A percentile compares a stretch with the other conserved stretches of the same genome.
Evolutionary conservation across 1,284 basidiomycete genomes (phyloP).

Genomic region (Wallemia hederae): DNA sequence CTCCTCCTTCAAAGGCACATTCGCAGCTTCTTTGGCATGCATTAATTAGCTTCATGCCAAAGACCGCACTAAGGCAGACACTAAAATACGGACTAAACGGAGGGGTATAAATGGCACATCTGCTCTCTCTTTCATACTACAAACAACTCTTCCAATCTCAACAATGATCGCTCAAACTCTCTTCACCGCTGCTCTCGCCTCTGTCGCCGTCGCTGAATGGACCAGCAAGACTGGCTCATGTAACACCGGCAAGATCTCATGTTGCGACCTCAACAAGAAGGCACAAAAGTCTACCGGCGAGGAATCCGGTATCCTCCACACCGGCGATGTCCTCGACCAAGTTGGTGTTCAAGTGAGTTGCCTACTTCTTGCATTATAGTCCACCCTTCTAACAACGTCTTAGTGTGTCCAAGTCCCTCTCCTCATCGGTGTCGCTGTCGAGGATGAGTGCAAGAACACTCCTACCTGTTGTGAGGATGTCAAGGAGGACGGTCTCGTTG

Average conservation of each 20-base stretch:
- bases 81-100: no score
- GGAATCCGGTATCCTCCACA: not conserved
- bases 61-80: no score
- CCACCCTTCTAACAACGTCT: no score
- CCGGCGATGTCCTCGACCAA: not conserved
- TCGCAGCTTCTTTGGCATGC: no score
- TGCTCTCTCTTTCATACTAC: no score
- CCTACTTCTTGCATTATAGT: no score
- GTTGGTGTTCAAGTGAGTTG: no score
- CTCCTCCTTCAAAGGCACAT: no score
- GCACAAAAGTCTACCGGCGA: not conserved
- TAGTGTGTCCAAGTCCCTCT: not conserved
- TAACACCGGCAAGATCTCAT: not conserved
- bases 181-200: not conserved
- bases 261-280: not conserved
- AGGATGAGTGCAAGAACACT: not conserved
- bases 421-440: not conserved
- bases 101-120: no score
- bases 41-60: no score
- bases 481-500: not conserved
- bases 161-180: not conserved
- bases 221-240: not conserved
- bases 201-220: not conserved
- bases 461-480: not conserved
- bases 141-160: no score